These are phyloP conservation scores for Papiliotrema fonsecae DNA, from an alignment of 1,284 basidiomycete species.

Conservation along the genomic window DNA sequence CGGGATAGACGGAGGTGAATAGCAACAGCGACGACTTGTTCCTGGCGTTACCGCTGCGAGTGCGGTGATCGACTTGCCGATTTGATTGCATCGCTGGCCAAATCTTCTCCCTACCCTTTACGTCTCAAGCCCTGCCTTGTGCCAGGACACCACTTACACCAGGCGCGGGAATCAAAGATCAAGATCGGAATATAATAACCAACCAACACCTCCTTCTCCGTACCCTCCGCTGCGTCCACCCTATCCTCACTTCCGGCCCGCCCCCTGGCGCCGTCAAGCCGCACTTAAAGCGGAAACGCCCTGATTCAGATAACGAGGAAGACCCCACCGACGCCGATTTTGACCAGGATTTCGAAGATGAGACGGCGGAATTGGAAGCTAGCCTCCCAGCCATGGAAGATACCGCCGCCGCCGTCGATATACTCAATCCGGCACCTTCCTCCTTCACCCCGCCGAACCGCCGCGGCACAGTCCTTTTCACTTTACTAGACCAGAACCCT, in stretches of 20 bases:
- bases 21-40: no score
- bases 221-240: conserved; percentile 71
- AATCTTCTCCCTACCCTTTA: no score
- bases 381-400: conserved; percentile 7
- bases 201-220: conserved; percentile 86
- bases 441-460: conserved; percentile 40
- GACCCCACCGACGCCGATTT: conserved; percentile 32
- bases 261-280: conserved; percentile 11
- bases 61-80: no score
- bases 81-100: no score
- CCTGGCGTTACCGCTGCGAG: no score
- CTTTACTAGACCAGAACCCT: conserved; percentile 77
- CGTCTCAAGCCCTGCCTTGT: no score
- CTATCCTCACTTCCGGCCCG: conserved; percentile 59
- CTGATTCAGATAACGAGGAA: conserved; percentile 46
- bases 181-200: conserved; percentile 85
- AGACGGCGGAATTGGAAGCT: no score
- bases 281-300: conserved; percentile 5
- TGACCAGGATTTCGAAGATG: conserved; percentile 31
- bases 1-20: no score
- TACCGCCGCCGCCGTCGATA: no score
- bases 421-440: conserved; percentile 2
- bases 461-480: conserved; percentile 68
- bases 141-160: background rate
- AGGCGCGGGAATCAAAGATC: conserved; percentile 92